Conservation (phyloP, 2,329 filamentous ascomycete species). For the Aureobasidium zeae region DNA sequence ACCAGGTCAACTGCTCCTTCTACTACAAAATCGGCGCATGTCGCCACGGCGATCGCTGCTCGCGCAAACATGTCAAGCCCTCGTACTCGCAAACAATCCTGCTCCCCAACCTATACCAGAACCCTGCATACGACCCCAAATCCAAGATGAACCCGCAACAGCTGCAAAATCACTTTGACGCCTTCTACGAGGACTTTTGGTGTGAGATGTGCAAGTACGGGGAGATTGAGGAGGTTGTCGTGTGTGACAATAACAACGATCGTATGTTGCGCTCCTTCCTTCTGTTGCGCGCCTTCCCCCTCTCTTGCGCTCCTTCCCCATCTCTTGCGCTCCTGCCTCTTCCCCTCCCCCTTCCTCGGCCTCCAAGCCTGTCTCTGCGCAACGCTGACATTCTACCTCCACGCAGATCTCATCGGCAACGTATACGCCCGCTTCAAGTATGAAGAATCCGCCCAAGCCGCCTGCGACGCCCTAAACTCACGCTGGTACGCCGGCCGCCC, state of each 20-base stretch:
- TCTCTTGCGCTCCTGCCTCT: too few species aligned
- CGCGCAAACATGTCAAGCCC: slow-evolving; percentile 96
- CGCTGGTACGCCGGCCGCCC: slow-evolving; percentile 96
- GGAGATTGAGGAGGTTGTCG: slow-evolving; percentile 92
- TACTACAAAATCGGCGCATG: slow-evolving; percentile 99
- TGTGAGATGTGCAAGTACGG: slow-evolving; percentile 99
- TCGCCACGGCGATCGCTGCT: slow-evolving; percentile 96
- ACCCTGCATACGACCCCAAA: slow-evolving; percentile 92
- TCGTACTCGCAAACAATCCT: slow-evolving; percentile 97
- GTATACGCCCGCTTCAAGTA: slow-evolving; percentile 99
- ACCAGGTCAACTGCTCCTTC: slow-evolving; percentile 86
- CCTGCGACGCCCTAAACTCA: slow-evolving; percentile 86
- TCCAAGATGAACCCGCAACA: slow-evolving; percentile 94
- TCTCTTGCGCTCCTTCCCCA: too few species aligned
- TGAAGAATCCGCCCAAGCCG: slow-evolving; percentile 88
- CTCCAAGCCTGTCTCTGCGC: too few species aligned
- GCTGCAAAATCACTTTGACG: slow-evolving; percentile 98
- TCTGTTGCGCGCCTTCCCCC: too few species aligned
- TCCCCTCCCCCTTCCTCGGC: too few species aligned
- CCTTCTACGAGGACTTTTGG: slow-evolving; percentile 99
- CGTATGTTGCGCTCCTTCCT: slow-evolving; percentile 46
- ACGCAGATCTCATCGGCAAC: slow-evolving; percentile 83
- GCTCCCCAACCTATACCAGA: slow-evolving; percentile 97
- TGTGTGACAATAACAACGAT: slow-evolving; percentile 99
- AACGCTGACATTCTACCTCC: too few species aligned